Conservation (phyloP, 139 green algal genomes). For the Auxenochlorella protothecoides region DNA sequence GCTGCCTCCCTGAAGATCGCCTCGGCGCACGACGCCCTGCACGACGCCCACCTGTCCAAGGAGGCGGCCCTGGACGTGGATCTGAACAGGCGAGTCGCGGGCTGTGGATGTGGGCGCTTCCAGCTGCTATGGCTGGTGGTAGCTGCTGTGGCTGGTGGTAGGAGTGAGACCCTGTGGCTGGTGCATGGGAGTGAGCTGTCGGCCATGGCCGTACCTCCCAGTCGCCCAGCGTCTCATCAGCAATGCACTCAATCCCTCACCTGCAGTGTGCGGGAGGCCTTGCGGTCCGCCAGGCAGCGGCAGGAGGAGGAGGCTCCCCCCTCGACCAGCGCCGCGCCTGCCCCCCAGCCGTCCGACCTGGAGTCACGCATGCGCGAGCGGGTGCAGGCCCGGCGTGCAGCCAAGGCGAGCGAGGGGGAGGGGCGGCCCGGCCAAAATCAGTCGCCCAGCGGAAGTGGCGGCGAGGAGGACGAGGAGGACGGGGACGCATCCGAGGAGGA, state of each 20-base stretch:
- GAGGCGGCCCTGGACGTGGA: slow-evolving; percentile 21
- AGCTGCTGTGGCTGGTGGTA: no score
- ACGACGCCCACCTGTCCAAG: slow-evolving; percentile 34
- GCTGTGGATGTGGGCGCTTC: neutral
- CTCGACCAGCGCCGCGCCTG: no score
- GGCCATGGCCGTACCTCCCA: no score
- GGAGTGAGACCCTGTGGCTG: no score
- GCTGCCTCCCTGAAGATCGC: slow-evolving; percentile 33
- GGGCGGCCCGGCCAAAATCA: neutral
- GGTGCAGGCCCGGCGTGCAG: slow-evolving; percentile 11
- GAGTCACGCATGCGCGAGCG: slow-evolving; percentile 21
- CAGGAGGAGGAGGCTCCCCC: slow-evolving; percentile 6
- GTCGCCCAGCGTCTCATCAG: no score
- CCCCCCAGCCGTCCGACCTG: slow-evolving; percentile 14
- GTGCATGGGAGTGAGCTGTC: no score
- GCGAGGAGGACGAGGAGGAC: slow-evolving; percentile 6
- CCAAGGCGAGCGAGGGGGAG: neutral
- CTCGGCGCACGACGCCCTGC: slow-evolving; percentile 56
- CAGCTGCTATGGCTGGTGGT: no score
- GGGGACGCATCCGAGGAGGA: slow-evolving; percentile 10
- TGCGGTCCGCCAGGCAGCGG: slow-evolving; percentile 18
- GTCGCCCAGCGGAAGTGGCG: neutral
- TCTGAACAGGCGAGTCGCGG: slow-evolving; percentile 9
- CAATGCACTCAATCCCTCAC: neutral
- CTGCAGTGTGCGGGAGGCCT: slow-evolving; percentile 25